Evolutionary conservation across 2,329 filamentous ascomycete genomes (phyloP).

Genomic region (Akanthomyces lecanii): DNA sequence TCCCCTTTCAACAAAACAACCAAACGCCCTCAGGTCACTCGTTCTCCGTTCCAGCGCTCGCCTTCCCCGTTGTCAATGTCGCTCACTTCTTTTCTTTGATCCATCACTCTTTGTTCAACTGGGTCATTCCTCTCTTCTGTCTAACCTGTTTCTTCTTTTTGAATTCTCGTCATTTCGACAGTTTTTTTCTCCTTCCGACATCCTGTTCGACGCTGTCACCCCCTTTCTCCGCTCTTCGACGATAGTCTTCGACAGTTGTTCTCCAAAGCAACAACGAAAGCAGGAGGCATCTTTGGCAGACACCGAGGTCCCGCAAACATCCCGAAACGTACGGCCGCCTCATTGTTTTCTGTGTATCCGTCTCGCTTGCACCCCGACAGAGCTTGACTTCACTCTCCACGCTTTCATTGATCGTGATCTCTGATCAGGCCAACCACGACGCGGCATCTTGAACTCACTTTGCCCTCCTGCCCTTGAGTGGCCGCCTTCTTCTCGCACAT

Average conservation of each 20-base stretch:
- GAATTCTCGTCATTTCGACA: not conserved
- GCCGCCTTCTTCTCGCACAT: constrained; percentile 1
- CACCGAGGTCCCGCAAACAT: not conserved
- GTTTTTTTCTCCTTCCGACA: not conserved
- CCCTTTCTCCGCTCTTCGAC: not conserved
- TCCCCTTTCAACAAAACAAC: constrained; percentile 38
- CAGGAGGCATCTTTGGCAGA: not conserved
- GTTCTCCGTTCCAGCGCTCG: constrained; percentile 16
- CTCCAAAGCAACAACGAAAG: not conserved
- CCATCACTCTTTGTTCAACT: constrained; percentile 11
- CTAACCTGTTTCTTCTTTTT: constrained; percentile 12
- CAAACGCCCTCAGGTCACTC: constrained; percentile 22
- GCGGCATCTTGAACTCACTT: not conserved
- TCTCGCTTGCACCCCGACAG: not conserved
- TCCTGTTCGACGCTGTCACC: not conserved
- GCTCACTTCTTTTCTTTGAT: constrained; percentile 16
- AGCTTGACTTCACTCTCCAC: not conserved
- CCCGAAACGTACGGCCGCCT: not conserved
- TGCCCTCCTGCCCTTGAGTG: not conserved
- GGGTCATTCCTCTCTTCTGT: constrained; percentile 15
- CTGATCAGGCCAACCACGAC: not conserved
- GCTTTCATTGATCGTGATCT: not conserved
- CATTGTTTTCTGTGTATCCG: not conserved
- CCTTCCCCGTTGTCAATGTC: constrained; percentile 12
- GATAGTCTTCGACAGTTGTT: not conserved